Conservation (phyloP, 768 basidiomycete species). For the Solioccasus polychromus region DNA sequence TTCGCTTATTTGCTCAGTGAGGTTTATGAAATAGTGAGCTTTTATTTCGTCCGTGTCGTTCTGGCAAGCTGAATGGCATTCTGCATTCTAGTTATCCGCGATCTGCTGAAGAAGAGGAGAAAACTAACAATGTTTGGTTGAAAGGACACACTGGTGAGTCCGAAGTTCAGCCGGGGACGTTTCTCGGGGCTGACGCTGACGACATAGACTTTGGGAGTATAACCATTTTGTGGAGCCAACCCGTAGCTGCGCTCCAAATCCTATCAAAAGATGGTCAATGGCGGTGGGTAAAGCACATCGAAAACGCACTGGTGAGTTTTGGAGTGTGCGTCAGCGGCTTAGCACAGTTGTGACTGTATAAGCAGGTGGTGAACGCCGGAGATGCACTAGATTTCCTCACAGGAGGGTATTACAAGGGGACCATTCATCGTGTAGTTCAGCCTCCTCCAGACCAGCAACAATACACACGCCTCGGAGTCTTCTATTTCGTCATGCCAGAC, state of each 20-base stretch:
- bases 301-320: conserved; percentile 49
- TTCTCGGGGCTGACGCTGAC: neutral
- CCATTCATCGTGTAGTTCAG: conserved; percentile 60
- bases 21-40: conserved; percentile 66
- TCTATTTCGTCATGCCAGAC: conserved; percentile 55
- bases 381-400: conserved; percentile 60
- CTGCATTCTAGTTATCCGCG: conserved; percentile 43
- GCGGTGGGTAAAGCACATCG: conserved; percentile 58
- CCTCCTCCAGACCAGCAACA: conserved; percentile 54
- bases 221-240: conserved; percentile 60
- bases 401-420: conserved; percentile 57
- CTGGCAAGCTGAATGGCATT: neutral
- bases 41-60: neutral
- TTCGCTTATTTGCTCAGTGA: conserved; percentile 34
- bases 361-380: conserved; percentile 57
- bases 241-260: conserved; percentile 57
- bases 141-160: conserved; percentile 55
- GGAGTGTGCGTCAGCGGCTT: neutral
- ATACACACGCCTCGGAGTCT: conserved; percentile 51
- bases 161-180: too few species aligned
- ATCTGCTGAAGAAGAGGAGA: conserved; percentile 45
- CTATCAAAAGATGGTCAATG: conserved; percentile 49
- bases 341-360: neutral
- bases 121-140: conserved; percentile 54
- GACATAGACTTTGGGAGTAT: conserved; percentile 50